These are phyloP conservation scores for Yarrowia porcina DNA, from an alignment of 805 yeast species.

Conservation along the genomic window DNA sequence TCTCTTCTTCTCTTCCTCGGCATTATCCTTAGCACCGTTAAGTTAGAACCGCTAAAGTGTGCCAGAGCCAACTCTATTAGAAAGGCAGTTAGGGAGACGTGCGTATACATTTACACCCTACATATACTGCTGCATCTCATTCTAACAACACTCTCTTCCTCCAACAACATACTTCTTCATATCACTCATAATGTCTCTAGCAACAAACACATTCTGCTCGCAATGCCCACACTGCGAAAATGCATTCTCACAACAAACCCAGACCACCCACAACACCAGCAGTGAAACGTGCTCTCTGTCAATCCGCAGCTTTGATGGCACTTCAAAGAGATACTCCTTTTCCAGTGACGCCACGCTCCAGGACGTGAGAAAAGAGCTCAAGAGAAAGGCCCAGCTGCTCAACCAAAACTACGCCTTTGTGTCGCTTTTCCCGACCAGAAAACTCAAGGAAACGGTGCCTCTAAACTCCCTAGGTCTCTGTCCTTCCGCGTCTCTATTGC, in stretches of 20 bases:
- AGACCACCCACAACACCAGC: not conserved
- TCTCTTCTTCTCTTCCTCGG: not conserved
- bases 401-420: conserved; percentile 26
- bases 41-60: conserved; percentile 4
- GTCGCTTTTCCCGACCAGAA: conserved; percentile 20
- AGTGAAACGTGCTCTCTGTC: conserved; percentile 18
- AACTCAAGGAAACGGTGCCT: conserved; percentile 15
- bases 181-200: too few species aligned
- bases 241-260: not conserved
- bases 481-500: conserved; percentile 14
- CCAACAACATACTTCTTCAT: too few species aligned
- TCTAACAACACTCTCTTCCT: too few species aligned
- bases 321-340: conserved; percentile 16
- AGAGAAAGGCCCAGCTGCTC: conserved; percentile 4
- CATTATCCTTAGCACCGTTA: not conserved
- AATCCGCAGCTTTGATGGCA: conserved; percentile 15
- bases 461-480: not conserved
- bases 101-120: not conserved
- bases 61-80: conserved; percentile 1
- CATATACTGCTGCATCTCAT: not conserved
- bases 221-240: conserved; percentile 19
- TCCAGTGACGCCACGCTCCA: conserved; percentile 9
- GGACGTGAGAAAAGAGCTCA: conserved; percentile 21
- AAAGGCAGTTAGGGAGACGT: not conserved
- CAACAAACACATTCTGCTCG: conserved; percentile 12